These are phyloP conservation scores for Nepenthes mirabilis DNA, from an alignment of 148 eudicot genomes.

Conservation along the genomic window DNA sequence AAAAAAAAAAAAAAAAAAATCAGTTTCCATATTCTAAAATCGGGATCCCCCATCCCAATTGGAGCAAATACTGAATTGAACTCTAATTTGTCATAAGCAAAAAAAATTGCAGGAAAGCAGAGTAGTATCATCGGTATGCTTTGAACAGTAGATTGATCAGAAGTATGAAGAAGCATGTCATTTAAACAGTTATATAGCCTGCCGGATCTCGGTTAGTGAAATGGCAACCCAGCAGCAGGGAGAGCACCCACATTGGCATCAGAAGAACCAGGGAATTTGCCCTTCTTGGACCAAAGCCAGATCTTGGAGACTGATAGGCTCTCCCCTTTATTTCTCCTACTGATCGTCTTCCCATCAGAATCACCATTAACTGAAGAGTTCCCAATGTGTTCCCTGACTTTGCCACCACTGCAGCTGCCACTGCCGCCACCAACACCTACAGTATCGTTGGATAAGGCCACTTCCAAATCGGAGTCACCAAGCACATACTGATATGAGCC, in stretches of 20 bases:
- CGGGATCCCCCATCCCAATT: too few species aligned
- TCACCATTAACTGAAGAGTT: constrained; percentile 12
- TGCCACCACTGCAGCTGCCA: not conserved
- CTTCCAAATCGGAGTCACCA: constrained; percentile 24
- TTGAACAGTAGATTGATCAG: too few species aligned
- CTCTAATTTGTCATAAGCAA: too few species aligned
- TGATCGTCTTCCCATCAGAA: constrained; percentile 34
- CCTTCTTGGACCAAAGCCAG: constrained; percentile 58
- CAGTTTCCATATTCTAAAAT: too few species aligned
- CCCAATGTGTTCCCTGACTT: not conserved
- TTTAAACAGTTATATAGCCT: constrained; percentile 1
- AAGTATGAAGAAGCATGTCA: not conserved
- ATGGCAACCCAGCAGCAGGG: constrained; percentile 21
- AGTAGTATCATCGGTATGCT: too few species aligned
- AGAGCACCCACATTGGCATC: constrained; percentile 16
- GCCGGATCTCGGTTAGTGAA: constrained; percentile 20
- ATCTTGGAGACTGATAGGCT: constrained; percentile 64
- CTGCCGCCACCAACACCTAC: not conserved
- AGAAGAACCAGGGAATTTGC: constrained; percentile 17
- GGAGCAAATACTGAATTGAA: too few species aligned
- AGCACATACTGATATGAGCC: constrained; percentile 49
- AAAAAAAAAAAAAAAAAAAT: too few species aligned
- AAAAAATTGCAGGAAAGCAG: too few species aligned
- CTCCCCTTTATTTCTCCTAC: constrained; percentile 32
- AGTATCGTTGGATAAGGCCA: constrained; percentile 17